These are phyloP conservation scores for Rhododendron simsii DNA, from an alignment of 148 eudicot species.

Conservation along the genomic window DNA sequence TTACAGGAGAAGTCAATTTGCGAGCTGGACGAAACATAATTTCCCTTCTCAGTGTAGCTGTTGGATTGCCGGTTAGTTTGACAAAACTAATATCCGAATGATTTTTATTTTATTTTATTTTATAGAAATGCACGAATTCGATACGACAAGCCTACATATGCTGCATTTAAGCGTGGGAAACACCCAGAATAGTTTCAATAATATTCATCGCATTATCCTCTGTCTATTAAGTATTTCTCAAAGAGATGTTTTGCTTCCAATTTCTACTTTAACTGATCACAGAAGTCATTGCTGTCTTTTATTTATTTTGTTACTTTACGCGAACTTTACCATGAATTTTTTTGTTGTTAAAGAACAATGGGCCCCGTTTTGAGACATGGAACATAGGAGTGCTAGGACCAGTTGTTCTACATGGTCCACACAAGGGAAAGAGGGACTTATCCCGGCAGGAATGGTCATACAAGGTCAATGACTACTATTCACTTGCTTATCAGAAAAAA, in stretches of 20 bases:
- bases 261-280: not conserved
- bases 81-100: not conserved
- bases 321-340: not conserved
- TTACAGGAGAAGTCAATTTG: constrained; percentile 47
- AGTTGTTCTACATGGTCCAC: constrained; percentile 46
- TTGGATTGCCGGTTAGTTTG: constrained; percentile 73
- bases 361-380: constrained; percentile 50
- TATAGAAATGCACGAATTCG: not conserved
- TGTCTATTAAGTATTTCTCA: not conserved
- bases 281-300: not conserved
- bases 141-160: not conserved
- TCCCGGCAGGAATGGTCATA: constrained; percentile 63
- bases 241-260: not conserved
- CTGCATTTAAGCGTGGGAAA: not conserved
- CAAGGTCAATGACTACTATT: constrained; percentile 30
- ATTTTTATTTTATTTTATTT: not conserved
- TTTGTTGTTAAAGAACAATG: constrained; percentile 50
- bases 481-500: not conserved
- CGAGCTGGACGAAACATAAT: constrained; percentile 66
- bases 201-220: not conserved
- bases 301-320: not conserved
- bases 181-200: not conserved
- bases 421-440: constrained; percentile 40
- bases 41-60: constrained; percentile 79
- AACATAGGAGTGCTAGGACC: constrained; percentile 56